Evolutionary conservation across 306 rosid species (phyloP), one percentile per base, ranked within the genome.

Genomic region (barrel medic (Medicago truncatula)): DNA sequence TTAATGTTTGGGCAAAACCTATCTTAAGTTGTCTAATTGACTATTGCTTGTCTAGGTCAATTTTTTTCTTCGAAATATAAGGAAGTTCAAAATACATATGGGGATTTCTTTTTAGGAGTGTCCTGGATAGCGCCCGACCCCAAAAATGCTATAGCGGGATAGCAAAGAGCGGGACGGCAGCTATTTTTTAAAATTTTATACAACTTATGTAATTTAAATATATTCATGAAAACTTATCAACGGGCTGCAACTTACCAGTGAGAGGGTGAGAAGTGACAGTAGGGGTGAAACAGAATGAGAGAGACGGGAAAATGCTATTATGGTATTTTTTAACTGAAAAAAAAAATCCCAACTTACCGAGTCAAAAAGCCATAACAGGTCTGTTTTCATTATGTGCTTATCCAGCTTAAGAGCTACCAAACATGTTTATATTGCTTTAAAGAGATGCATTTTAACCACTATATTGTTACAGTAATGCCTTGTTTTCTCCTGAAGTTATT

Each of bases 1-100:
- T 74, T 61, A 78, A 50, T 62, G 57, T 67, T 21, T 69, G 40
- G 67, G 78, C 39, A 73, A 62, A 38, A 63, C 36, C 36, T 56
- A 46, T 65, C 39, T 46, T 21, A 28, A 20, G 59, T 74, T 58
- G 57, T 73, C 23, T 53, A 20, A n/a, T 68, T 43, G 20, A 66
- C 79, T 60, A 36, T 40, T 43, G 14, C 16, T 74, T 23, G 18
- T 47, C 44, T 23, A 64, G 63, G 58, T 63, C 28, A 46, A 12
- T 13, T 64, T 71, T 58, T n/a, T 16, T 71, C 61, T 20, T 25
- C 4, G 10, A 66, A 12, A 68, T 56, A 21, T 44, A 74, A 39
- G 23, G 5, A 39, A 43, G 74, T 21, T 41, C 47, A 36, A 38
- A 34, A 63, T 1, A 7, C 62, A 70, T 14, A 39, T 1, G 50